These are phyloP conservation scores for Trichoderma endophyticum DNA, from an alignment of 2,329 filamentous ascomycete genomes.

Conservation along the genomic window DNA sequence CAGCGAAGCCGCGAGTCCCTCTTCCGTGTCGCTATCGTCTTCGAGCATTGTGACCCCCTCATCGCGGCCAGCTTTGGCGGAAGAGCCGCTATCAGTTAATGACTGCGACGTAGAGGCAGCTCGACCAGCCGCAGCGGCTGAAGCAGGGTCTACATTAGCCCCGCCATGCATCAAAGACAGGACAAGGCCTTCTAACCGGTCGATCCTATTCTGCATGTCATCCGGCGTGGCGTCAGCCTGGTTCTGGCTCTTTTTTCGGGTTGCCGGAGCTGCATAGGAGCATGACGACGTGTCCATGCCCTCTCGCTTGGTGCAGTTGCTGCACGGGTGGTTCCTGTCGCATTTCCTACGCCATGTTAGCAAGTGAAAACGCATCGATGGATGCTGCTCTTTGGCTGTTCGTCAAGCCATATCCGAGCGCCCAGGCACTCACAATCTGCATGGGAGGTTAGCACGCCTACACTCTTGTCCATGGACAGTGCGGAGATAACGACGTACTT, in stretches of 20 bases:
- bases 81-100: conserved; percentile 43
- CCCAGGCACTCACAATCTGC: conserved; percentile 36
- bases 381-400: neutral
- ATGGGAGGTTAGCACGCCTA: conserved; percentile 22
- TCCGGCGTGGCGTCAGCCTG: conserved; percentile 65
- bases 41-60: conserved; percentile 53
- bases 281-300: conserved; percentile 77
- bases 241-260: conserved; percentile 70
- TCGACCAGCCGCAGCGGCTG: conserved; percentile 32
- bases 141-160: conserved; percentile 45
- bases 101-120: conserved; percentile 37
- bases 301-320: conserved; percentile 91
- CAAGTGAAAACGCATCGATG: neutral
- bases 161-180: conserved; percentile 92
- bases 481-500: conserved; percentile 57
- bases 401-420: neutral
- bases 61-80: conserved; percentile 50
- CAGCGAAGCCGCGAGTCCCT: conserved; percentile 66
- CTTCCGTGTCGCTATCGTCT: conserved; percentile 68
- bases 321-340: conserved; percentile 85
- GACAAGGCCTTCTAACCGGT: conserved; percentile 87
- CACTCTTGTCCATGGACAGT: neutral
- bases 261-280: conserved; percentile 71
- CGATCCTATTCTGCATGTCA: conserved; percentile 98
- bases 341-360: conserved; percentile 64